Evolutionary conservation across 2,329 filamentous ascomycete genomes (phyloP).

Genomic region (Phyllosticta ampelicida): DNA sequence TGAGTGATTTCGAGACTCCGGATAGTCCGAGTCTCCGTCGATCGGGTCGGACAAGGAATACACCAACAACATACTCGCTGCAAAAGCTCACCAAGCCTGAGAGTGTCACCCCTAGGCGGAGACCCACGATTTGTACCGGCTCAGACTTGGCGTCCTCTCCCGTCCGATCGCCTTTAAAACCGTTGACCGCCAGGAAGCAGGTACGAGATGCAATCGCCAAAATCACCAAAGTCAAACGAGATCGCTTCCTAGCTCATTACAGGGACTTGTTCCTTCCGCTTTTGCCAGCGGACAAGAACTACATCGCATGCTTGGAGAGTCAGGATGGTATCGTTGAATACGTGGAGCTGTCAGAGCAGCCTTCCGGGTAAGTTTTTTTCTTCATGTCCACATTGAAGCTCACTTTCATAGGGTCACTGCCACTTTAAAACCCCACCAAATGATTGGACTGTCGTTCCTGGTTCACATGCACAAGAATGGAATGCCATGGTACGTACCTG

Average conservation of each 20-base stretch:
- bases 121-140: not conserved
- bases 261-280: conserved; percentile 38
- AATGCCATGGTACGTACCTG: conserved; percentile 62
- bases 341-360: conserved; percentile 32
- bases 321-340: conserved; percentile 27
- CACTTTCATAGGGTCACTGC: conserved; percentile 32
- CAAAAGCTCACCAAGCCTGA: not conserved
- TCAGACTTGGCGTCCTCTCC: not conserved
- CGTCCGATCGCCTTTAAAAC: not conserved
- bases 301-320: conserved; percentile 30
- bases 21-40: not conserved
- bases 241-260: conserved; percentile 36
- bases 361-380: conserved; percentile 24
- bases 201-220: conserved; percentile 33
- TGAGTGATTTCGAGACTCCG: not conserved
- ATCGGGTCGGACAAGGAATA: not conserved
- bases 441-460: conserved; percentile 98
- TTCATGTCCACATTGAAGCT: not conserved
- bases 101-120: not conserved
- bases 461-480: conserved; percentile 99
- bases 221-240: conserved; percentile 33
- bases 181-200: conserved; percentile 28
- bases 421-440: conserved; percentile 82
- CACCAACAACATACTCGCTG: not conserved
- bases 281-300: conserved; percentile 31